Percentiles rank a stretch among this genome's conserved stretches.
These are phyloP conservation scores for Neurospora hispaniola DNA, from an alignment of 495 filamentous ascomycete species.

Conservation along the genomic window DNA sequence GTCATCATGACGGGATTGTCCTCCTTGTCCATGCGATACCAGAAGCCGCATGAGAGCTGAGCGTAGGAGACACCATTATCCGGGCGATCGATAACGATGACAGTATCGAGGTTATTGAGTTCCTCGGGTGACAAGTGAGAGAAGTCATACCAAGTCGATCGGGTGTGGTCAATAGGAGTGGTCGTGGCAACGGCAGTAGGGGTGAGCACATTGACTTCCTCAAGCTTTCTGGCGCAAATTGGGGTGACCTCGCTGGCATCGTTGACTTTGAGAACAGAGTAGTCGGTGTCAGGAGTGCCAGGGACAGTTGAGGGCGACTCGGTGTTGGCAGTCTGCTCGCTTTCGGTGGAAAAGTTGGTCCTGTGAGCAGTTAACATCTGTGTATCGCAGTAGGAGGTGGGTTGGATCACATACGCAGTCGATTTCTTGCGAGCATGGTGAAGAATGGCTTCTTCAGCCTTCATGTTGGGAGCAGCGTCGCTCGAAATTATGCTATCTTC, in stretches of 20 bases:
- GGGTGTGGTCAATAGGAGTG: too few relatives aligned
- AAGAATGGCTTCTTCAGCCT: background rate
- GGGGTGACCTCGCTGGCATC: background rate
- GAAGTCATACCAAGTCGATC: background rate
- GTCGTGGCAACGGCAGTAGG: too few relatives aligned
- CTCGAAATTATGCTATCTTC: background rate
- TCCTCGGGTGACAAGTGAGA: background rate
- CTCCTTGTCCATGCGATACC: background rate
- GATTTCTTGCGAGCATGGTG: background rate
- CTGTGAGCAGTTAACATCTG: background rate
- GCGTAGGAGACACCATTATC: fast-evolving
- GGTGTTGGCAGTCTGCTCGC: background rate
- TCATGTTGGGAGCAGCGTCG: background rate
- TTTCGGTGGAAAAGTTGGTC: background rate
- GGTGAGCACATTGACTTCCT: too few relatives aligned
- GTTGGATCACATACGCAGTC: background rate
- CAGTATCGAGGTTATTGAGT: background rate
- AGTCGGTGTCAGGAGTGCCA: background rate
- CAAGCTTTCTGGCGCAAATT: background rate
- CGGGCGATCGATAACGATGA: background rate
- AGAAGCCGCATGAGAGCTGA: background rate
- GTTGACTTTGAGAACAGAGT: background rate
- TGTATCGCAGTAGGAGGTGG: background rate
- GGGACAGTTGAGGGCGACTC: background rate
- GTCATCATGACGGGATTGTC: background rate